Base-by-base conservation (phyloP, 2,329 filamentous ascomycete species). In the Camillea tinctor region DNA sequence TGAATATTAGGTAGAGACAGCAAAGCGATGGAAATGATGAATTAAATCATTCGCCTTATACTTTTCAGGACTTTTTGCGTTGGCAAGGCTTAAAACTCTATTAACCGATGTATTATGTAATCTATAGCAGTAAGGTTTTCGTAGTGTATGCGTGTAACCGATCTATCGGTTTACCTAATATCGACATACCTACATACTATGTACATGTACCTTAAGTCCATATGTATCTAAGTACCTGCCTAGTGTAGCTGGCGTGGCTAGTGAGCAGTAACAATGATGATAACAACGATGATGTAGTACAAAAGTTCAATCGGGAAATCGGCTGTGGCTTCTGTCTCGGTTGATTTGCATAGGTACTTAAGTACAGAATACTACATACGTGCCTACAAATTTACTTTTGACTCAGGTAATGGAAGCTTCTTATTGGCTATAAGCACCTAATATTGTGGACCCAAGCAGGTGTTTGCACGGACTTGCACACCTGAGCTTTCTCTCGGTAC, bases 401-500 rank as follows among this genome's bases (percentile, higher is more conserved):
- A 2, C 26, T 51, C 30, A 52, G 54, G 56, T 54, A 49, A 54
- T 26, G n/a, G 54, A 30, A 24, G 11, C 26, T 22, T 1, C 8
- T 24, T 13, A 26, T 26, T 51, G 49, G 49, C 15, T 30, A 7
- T 26, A 26, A 4, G 24, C 8, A 40, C 26, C 5, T 22, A n/a
- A n/a, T n/a, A 21, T 6, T 40, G 52, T 17, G 52, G 24, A 13
- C 23, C 24, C 13, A 26, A 19, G n/a, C 51, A n/a, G 23, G 23
- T 7, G 51, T 24, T 44, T 44, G 36, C 36, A 44, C 36, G 23
- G 5, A 23, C 17, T 44, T 44, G 36, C 36, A 44, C 36, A 52
- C 22, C 50, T 52, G 19, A 57, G 44, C 54, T 57, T 24, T 26
- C 51, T 57, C 24, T 26, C 51, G 57, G 49, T 50, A 58, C 58